A percentile compares a stretch with the other conserved stretches of the same genome.
Evolutionary conservation across 164 flowering plant genomes (phyloP).

Genomic region (Akebia trifoliata): DNA sequence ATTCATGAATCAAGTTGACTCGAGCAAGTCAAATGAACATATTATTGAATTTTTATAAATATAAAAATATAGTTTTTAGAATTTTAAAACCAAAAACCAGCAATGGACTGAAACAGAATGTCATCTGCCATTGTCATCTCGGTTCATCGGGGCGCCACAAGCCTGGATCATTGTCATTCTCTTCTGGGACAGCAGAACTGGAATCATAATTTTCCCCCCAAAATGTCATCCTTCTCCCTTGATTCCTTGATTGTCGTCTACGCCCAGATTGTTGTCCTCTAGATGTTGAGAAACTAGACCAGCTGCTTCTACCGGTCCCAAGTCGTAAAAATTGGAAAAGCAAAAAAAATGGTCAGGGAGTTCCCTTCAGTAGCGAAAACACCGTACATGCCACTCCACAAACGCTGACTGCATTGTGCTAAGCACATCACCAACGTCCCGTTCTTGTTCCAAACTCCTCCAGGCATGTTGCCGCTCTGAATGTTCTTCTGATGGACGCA

Average conservation of each 20-base stretch:
- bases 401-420: constrained; percentile 72
- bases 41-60: no score
- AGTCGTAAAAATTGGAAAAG: constrained; percentile 38
- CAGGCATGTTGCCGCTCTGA: constrained; percentile 71
- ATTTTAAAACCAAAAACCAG: no score
- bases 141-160: neutral
- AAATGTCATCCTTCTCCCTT: constrained; percentile 39
- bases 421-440: constrained; percentile 75
- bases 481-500: constrained; percentile 68
- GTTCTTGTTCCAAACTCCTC: constrained; percentile 76
- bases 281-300: constrained; percentile 52
- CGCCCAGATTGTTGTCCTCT: constrained; percentile 29
- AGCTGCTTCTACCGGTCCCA: constrained; percentile 13
- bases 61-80: no score
- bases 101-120: neutral
- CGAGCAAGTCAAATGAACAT: no score
- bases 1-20: no score
- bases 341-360: constrained; percentile 57
- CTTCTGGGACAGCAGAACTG: neutral
- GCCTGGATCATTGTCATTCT: neutral
- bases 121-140: neutral
- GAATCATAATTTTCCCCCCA: constrained; percentile 67
- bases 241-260: constrained; percentile 21
- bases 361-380: constrained; percentile 44
- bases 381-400: constrained; percentile 36